Evolutionary conservation across 768 basidiomycete genomes (phyloP).

Genomic region (Podaxis sp.): DNA sequence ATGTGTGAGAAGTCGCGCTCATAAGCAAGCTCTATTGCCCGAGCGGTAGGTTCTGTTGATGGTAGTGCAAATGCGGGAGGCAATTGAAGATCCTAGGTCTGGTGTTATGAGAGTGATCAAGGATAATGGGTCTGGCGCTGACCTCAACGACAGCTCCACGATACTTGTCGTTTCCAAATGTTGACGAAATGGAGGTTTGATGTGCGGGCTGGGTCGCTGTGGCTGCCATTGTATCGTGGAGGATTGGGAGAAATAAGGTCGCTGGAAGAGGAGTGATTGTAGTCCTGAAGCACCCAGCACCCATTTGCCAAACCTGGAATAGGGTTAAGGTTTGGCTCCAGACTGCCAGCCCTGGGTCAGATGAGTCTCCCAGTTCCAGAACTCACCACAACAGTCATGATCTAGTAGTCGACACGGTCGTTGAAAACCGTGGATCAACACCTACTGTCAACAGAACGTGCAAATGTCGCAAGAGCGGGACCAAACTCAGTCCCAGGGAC

Average conservation of each 20-base stretch:
- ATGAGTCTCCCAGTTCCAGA: neutral
- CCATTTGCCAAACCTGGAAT: conserved; percentile 5
- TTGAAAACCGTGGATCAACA: neutral
- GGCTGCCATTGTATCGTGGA: conserved; percentile 20
- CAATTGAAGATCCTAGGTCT: conserved; percentile 66
- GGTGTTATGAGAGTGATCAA: neutral
- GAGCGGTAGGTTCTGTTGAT: conserved; percentile 64
- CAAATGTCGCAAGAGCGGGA: conserved; percentile 6
- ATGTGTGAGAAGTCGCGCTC: conserved; percentile 94
- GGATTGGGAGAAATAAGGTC: neutral
- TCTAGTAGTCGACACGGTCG: neutral
- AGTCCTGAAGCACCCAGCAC: neutral
- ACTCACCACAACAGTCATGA: neutral
- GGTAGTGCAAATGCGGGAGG: conserved; percentile 88
- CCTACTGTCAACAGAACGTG: neutral
- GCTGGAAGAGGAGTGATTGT: neutral
- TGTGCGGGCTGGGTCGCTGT: conserved; percentile 16
- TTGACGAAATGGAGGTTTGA: conserved; percentile 12
- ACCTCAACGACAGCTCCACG: conserved; percentile 93
- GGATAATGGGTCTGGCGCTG: conserved; percentile 13
- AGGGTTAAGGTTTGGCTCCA: conserved; percentile 11
- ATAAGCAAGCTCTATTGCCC: conserved; percentile 85
- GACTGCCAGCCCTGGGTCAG: too few species aligned
- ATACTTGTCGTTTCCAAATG: conserved; percentile 52
- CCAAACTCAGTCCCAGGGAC: neutral